Conservation (phyloP, 2,329 filamentous ascomycete species). For the Penicillium olsonii region DNA sequence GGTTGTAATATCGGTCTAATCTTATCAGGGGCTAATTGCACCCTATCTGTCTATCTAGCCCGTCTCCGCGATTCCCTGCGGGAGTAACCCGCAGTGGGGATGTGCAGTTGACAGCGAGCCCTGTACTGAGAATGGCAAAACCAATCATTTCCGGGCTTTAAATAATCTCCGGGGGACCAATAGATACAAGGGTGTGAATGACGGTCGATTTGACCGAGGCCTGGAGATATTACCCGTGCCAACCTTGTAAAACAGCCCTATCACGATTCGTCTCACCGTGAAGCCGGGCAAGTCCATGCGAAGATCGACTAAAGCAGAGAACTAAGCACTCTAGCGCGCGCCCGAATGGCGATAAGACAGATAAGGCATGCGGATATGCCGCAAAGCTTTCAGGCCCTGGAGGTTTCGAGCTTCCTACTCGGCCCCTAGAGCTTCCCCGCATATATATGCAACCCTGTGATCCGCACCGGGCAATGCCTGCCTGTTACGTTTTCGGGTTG, state of each 20-base stretch:
- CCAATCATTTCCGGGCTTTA: not conserved
- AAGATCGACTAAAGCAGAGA: constrained; percentile 15
- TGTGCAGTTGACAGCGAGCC: not conserved
- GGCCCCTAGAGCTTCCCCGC: constrained; percentile 2
- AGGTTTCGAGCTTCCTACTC: not conserved
- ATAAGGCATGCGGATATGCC: not conserved
- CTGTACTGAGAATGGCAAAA: too few relatives aligned
- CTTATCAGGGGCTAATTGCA: too few relatives aligned
- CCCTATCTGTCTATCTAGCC: too few relatives aligned
- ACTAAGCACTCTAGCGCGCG: constrained; percentile 2
- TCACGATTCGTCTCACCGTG: not conserved
- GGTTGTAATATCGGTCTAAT: too few relatives aligned
- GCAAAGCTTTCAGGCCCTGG: too few relatives aligned
- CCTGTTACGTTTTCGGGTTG: not conserved
- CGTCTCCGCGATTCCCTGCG: too few relatives aligned
- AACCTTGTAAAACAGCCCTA: not conserved
- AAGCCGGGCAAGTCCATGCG: constrained; percentile 22
- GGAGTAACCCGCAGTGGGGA: not conserved
- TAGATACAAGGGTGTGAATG: not conserved
- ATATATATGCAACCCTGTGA: not conserved
- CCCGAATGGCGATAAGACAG: not conserved
- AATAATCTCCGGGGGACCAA: not conserved
- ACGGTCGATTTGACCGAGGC: not conserved
- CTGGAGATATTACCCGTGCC: not conserved
- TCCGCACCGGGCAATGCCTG: constrained; percentile 3